Base-by-base conservation (phyloP, 1,284 basidiomycete species). In the Melampsora larici-populina region DNA sequence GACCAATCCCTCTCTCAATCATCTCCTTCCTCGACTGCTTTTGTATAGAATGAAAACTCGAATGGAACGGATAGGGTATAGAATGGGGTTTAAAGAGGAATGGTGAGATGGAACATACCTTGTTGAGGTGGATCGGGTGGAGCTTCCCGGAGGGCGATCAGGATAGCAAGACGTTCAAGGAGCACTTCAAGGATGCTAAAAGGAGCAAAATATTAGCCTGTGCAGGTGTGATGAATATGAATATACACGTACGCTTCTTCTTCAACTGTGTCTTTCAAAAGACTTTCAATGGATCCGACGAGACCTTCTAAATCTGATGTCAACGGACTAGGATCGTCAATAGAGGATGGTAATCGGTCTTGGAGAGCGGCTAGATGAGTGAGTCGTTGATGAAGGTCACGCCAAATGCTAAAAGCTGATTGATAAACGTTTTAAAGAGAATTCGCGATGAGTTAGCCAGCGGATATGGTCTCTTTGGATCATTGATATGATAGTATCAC, bases 101-200 rank as follows among this genome's bases (percentile, higher is more conserved):
- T 18, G 18, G 51, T 55, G 62, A 63, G 17, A 31, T 58, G 2
- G 5, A 26, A 58, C n/a, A 33, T 29, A 75, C 72, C 49, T 67
- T 66, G 72, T 18, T 58, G 48, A 21, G 64, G 63, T 36, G 72
- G 72, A 55, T 75, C 72, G 21, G 72, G 64, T 9, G 71, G 71
- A 9, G 72, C 72, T 67, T 75, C 72, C 4, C 72, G 72, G n/a
- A 75, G 48, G 17, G 72, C 72, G 26, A 75, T 75, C 18, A 75
- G 48, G 63, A 75, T 75, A 21, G 63, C 72, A 26, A 75, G 72
- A 26, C 64, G 65, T 75, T 75, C 72, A 33, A 75, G 72, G 48
- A 63, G 67, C n/a, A 58, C 29, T 24, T 75, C 72, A 36, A 75
- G 64, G 43, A 75, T 66, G 18, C 72, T 75, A 9, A 9, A 36